Evolutionary conservation across 2,329 filamentous ascomycete species (phyloP), one percentile per base, ranked within the genome.

Genomic region (Fusarium miscanthi): DNA sequence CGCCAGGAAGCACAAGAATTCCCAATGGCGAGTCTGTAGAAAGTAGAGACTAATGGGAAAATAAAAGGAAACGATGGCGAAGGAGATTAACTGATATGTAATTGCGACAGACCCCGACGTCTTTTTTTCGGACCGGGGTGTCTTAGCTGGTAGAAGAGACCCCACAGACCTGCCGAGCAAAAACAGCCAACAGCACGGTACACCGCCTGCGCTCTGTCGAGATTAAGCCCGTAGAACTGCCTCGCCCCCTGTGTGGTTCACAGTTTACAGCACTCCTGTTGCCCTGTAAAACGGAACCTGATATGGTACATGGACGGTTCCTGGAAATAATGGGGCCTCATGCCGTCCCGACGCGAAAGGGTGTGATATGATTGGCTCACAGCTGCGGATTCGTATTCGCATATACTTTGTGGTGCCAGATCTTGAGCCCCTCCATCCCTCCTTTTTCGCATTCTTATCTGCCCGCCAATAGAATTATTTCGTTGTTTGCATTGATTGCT

Each of bases 31-130:
- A 74, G 67, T 73, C 70, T 66, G 51, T 52, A 23, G 62, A 66
- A 65, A 53, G 54, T 63, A 49, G 66, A 69, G 61, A 66, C 59
- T 63, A 56, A 64, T 59, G 71, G 63, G 69, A 66, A 72, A 74
- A 61, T 42, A 56, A 71, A 63, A 49, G 43, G 57, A 48, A 67
- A 66, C 43, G 58, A 61, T 66, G 75, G 73, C 73, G 76, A 77
- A 77, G 69, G 76, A 77, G 76, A 77, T 77, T 77, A 78, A 77
- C 71, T 77, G 76, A 77, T 77, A 77, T 77, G 76, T 77, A 77
- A 77, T 78, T 78, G 72, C 75, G 68, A 67, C 71, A 57, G 54
- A 61, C 70, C 62, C 63, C 62, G 73, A 76, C 63, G 61, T 70
- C 65, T 58, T 78, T 78, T 77, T 74, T 75, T 65, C 57, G 59